Conservation (phyloP, 805 yeast species). For the Candida ulmi region DNA sequence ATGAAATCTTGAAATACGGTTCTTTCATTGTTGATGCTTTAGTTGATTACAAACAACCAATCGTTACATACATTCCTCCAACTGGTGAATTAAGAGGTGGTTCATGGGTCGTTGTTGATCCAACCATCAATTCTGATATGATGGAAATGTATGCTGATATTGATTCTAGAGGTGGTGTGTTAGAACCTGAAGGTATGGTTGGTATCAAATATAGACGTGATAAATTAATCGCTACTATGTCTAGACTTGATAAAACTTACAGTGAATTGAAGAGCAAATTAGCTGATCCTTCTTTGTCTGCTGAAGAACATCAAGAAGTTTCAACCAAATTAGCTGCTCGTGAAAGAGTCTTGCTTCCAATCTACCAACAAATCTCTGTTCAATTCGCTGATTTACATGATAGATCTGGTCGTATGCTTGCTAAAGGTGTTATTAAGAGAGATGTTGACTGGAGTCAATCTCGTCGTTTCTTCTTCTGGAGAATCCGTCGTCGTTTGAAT, state of each 20-base stretch:
- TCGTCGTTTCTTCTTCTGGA: slow-evolving; percentile 98
- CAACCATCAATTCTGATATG: slow-evolving; percentile 92
- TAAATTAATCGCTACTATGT: slow-evolving; percentile 85
- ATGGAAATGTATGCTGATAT: slow-evolving; percentile 99
- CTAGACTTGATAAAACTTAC: slow-evolving; percentile 76
- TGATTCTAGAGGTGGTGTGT: slow-evolving; percentile 94
- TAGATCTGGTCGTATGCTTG: slow-evolving; percentile 95
- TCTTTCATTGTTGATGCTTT: slow-evolving; percentile 95
- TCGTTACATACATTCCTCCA: slow-evolving; percentile 96
- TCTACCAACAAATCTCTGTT: slow-evolving; percentile 86
- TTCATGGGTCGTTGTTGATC: slow-evolving; percentile 99
- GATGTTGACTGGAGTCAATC: slow-evolving; percentile 82
- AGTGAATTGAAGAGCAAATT: slow-evolving; percentile 59
- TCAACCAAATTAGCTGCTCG: slow-evolving; percentile 68
- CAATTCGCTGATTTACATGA: slow-evolving; percentile 98
- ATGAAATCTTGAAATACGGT: slow-evolving; percentile 96
- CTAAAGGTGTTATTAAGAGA: slow-evolving; percentile 84
- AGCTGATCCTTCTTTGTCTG: slow-evolving; percentile 43
- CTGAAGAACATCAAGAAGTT: slow-evolving; percentile 62
- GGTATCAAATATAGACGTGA: slow-evolving; percentile 97
- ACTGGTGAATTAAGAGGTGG: slow-evolving; percentile 99
- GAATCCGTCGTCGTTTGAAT: slow-evolving; percentile 90
- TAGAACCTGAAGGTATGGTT: slow-evolving; percentile 99
- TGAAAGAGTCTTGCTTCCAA: slow-evolving; percentile 75
- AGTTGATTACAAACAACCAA: slow-evolving; percentile 93